Percentiles rank a stretch among this genome's conserved stretches.
Conservation (phyloP, 1,284 basidiomycete genomes). For the Cystobasidium slooffiae region DNA sequence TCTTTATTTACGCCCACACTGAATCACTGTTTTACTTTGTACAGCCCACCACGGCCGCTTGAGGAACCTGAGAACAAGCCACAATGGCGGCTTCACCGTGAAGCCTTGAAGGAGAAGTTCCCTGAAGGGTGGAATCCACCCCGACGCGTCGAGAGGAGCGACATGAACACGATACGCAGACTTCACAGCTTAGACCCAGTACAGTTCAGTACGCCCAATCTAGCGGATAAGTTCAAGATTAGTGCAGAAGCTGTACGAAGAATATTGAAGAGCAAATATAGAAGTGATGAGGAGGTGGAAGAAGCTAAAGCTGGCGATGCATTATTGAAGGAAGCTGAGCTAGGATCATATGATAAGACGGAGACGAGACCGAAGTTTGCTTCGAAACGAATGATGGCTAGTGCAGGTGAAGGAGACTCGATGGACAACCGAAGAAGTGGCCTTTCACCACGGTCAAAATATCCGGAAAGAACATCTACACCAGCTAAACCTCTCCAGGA, state of each 20-base stretch:
- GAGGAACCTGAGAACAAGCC: slow-evolving; percentile 19
- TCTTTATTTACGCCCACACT: not conserved
- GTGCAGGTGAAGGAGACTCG: slow-evolving; percentile 58
- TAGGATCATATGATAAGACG: slow-evolving; percentile 61
- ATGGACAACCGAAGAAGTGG: not conserved
- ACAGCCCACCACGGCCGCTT: not conserved
- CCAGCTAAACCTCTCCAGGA: slow-evolving; percentile 30
- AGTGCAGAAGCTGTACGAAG: slow-evolving; percentile 83
- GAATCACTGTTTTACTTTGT: not conserved
- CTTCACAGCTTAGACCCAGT: slow-evolving; percentile 72
- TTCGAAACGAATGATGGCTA: slow-evolving; percentile 60
- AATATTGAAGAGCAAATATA: slow-evolving; percentile 81
- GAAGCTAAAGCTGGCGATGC: slow-evolving; percentile 32
- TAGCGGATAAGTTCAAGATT: slow-evolving; percentile 79
- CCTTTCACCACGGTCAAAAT: not conserved
- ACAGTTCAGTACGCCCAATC: slow-evolving; percentile 69
- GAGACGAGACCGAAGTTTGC: slow-evolving; percentile 53
- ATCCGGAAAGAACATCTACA: not conserved
- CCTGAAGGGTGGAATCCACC: slow-evolving; percentile 72
- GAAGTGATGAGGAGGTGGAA: slow-evolving; percentile 60
- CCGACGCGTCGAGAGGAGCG: slow-evolving; percentile 82
- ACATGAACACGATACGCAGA: slow-evolving; percentile 81
- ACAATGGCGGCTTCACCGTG: slow-evolving; percentile 43
- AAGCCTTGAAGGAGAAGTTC: slow-evolving; percentile 45
- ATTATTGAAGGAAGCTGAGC: slow-evolving; percentile 42